phyloP scores from a whole-genome alignment of 2,329 filamentous ascomycete species.

The Aaosphaeria pasadenensis region DNA sequence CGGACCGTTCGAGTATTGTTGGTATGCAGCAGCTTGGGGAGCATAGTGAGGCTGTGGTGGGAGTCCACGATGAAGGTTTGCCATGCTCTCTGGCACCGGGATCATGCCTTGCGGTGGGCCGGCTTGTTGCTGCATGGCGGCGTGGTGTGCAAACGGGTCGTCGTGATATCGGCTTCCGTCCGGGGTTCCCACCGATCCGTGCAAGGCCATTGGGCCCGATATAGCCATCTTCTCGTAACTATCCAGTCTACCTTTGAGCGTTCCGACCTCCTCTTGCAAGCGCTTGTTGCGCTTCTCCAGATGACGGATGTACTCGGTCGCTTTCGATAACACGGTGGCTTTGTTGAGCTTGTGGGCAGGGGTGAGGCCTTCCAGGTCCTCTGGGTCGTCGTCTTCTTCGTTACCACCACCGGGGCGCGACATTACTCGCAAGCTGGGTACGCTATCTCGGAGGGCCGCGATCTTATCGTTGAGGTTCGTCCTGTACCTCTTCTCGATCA shows the following conservation, averaged over 20 bases:
- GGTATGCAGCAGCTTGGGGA: conserved; percentile 23
- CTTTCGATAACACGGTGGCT: conserved; percentile 92
- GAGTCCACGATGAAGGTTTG: conserved; percentile 36
- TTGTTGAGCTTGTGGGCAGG: conserved; percentile 96
- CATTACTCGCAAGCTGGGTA: conserved; percentile 85
- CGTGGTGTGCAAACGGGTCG: conserved; percentile 30
- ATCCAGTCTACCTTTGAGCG: conserved; percentile 71
- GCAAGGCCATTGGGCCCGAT: conserved; percentile 40
- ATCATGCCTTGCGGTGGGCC: conserved; percentile 40
- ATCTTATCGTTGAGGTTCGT: conserved; percentile 98
- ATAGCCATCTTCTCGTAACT: conserved; percentile 69
- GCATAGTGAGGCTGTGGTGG: conserved; percentile 38
- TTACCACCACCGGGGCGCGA: conserved; percentile 53
- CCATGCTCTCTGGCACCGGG: conserved; percentile 41
- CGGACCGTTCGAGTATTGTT: conserved; percentile 22
- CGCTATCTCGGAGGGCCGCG: conserved; percentile 83
- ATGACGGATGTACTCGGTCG: conserved; percentile 93
- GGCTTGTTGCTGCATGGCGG: conserved; percentile 20
- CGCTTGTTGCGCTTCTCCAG: conserved; percentile 86
- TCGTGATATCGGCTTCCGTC: conserved; percentile 36
- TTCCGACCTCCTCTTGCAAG: conserved; percentile 75
- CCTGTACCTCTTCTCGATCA: conserved; percentile 96
- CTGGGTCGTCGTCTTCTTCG: conserved; percentile 75
- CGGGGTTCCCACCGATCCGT: conserved; percentile 28
- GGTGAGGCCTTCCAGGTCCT: conserved; percentile 66